Percentiles rank a stretch among this genome's conserved stretches.
Evolutionary conservation across 2,329 filamentous ascomycete species (phyloP).

Genomic region (Cyphellophora attinorum): DNA sequence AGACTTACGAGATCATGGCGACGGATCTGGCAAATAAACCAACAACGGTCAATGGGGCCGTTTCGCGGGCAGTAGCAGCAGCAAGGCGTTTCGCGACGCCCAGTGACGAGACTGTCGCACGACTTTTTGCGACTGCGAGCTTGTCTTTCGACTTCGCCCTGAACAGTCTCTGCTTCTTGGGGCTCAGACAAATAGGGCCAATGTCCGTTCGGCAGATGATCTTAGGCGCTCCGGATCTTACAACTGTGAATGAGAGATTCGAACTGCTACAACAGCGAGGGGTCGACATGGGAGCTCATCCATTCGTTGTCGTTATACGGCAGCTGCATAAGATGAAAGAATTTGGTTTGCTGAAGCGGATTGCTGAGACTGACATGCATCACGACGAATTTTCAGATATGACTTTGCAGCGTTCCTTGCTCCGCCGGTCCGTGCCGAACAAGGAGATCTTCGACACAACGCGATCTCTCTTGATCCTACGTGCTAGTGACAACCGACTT

Average conservation of each 20-base stretch:
- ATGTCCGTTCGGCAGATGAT: constrained; percentile 70
- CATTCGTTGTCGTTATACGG: constrained; percentile 57
- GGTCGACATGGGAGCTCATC: constrained; percentile 52
- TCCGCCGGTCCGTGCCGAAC: constrained; percentile 42
- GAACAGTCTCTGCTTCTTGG: constrained; percentile 59
- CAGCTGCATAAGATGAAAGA: constrained; percentile 53
- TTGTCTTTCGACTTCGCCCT: constrained; percentile 65
- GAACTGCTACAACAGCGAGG: constrained; percentile 50
- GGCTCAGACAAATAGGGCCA: constrained; percentile 63
- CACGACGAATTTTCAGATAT: constrained; percentile 52
- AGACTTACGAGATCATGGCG: constrained; percentile 3
- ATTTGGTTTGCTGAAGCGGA: constrained; percentile 39
- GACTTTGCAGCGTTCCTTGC: constrained; percentile 43
- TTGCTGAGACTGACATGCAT: constrained; percentile 54
- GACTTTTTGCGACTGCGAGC: constrained; percentile 69
- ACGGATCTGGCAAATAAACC: constrained; percentile 1
- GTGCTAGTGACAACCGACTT: constrained; percentile 22
- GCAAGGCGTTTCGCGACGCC: no score
- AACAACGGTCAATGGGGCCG: no score
- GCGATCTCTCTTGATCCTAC: constrained; percentile 46
- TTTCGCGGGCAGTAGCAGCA: no score
- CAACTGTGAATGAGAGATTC: constrained; percentile 51
- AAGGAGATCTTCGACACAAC: constrained; percentile 44
- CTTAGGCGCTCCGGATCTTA: constrained; percentile 48
- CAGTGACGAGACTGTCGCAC: constrained; percentile 64